Base-by-base conservation (phyloP, 2,329 filamentous ascomycete species). In the Arthrobotrys sinensis region DNA sequence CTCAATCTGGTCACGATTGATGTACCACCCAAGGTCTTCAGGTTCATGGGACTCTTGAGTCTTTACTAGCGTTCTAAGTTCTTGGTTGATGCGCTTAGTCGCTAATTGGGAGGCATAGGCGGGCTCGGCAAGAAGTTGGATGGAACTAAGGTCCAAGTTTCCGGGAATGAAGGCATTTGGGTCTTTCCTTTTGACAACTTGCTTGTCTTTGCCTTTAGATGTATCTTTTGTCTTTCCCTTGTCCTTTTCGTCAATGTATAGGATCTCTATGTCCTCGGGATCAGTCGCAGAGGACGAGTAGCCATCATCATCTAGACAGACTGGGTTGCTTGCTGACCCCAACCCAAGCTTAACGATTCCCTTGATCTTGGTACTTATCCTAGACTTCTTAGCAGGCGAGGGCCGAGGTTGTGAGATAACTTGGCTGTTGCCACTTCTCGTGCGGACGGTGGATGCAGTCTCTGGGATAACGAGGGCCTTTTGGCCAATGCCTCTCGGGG, bases 1-100 rank as follows among this genome's bases (percentile, higher is more conserved):
- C 19, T 85, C 88, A 40, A 94, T 86, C 62, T 89, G 88, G 2
- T 86, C 85, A 8, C 87, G 85, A 82, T 96, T 89, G 68, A 97
- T 90, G 82, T 93, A 93, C 93, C 94, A 97, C 12, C 94, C 94
- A 0, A 96, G 87, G 71, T 91, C 88, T 71, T 90, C 87, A 0
- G 89, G 83, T 0, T 89, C 88, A 0, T 88, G 89, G 8, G 83
- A 85, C 0, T 88, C 83, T 83, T 97, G 94, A 0, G 90, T 84
- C 71, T 89, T 88, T 40, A 92, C 85, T 0, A 94, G 85, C 5
- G 87, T 86, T 65, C 86, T 87, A 48, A 97, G 87, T 80, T 94
- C 91, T 50, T 86, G 86, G 76, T 89, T 88, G 0, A 96, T 86
- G 3, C 88, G 85, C 81, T 87, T 90, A 1, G 90, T 91, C 0